phyloP scores from a whole-genome alignment of 169 alveolate species.

The Plasmodium inui region DNA sequence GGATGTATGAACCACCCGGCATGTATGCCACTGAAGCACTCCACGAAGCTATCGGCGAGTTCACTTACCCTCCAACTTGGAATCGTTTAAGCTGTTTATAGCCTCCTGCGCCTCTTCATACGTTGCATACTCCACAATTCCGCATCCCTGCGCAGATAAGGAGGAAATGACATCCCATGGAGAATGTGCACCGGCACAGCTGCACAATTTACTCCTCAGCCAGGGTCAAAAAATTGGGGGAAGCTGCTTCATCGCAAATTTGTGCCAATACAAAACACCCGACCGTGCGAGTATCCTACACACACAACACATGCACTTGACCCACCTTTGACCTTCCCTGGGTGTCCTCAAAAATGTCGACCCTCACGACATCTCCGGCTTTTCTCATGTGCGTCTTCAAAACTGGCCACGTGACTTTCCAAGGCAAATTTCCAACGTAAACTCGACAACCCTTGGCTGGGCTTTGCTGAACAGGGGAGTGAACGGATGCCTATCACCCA shows the following conservation, averaged over 20 bases:
- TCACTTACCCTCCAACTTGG: slow-evolving; percentile 71
- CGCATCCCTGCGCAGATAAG: slow-evolving; percentile 84
- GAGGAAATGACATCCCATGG: not conserved
- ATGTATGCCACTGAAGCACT: not conserved
- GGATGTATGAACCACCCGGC: not conserved
- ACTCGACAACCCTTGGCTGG: slow-evolving; percentile 88
- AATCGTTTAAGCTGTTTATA: slow-evolving; percentile 84
- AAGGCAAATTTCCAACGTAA: slow-evolving; percentile 92
- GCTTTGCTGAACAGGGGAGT: slow-evolving; percentile 24
- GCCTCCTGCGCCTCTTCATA: slow-evolving; percentile 89
- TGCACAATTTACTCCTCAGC: not conserved
- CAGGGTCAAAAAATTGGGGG: not conserved
- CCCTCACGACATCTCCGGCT: slow-evolving; percentile 92
- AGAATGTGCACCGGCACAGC: not conserved
- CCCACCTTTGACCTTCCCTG: slow-evolving; percentile 90
- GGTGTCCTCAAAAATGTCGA: slow-evolving; percentile 91
- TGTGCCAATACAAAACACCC: not conserved
- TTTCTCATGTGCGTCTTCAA: slow-evolving; percentile 92
- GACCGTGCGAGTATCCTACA: not conserved
- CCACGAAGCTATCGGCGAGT: not conserved
- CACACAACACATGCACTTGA: not conserved
- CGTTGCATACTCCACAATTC: slow-evolving; percentile 87
- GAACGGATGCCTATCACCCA: not conserved
- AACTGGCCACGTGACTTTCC: slow-evolving; percentile 93
- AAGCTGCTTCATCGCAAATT: not conserved